phyloP scores from a whole-genome alignment of 768 basidiomycete genomes.

The Phlebiopsis gigantea region DNA sequence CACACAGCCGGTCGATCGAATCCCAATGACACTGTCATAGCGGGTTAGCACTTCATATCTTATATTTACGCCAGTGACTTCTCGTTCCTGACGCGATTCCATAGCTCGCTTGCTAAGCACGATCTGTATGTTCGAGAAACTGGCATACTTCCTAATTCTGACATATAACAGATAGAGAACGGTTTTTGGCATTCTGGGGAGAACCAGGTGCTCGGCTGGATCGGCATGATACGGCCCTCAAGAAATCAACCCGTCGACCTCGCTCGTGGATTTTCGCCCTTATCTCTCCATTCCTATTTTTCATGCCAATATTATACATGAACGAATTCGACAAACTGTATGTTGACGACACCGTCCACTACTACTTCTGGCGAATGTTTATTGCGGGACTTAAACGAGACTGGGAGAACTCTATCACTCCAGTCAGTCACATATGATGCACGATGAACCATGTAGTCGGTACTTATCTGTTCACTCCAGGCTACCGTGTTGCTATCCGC shows the following conservation, averaged over 20 bases:
- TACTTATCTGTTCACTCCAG: constrained; percentile 31
- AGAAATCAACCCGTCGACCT: constrained; percentile 9
- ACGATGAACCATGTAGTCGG: neutral
- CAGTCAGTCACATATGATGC: constrained; percentile 31
- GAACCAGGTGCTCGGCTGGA: constrained; percentile 37
- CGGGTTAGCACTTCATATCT: neutral
- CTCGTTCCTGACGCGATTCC: neutral
- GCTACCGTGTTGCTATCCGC: constrained; percentile 53
- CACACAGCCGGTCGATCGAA: neutral
- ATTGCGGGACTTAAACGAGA: constrained; percentile 41
- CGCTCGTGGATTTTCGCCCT: constrained; percentile 1
- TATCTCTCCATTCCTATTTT: constrained; percentile 3
- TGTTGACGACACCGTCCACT: constrained; percentile 40
- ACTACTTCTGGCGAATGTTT: constrained; percentile 39
- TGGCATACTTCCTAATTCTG: neutral
- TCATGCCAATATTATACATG: constrained; percentile 41
- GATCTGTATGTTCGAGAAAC: neutral
- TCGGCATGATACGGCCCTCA: constrained; percentile 28
- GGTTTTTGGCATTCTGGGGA: constrained; percentile 38
- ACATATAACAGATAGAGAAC: constrained; percentile 21
- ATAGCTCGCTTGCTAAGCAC: neutral
- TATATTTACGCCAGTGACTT: too few relatives aligned
- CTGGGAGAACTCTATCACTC: constrained; percentile 49
- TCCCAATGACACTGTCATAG: neutral
- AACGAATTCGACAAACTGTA: constrained; percentile 41